A percentile compares a stretch with the other conserved stretches of the same genome.
phyloP scores from a whole-genome alignment of 306 rosid genomes.

The Quercus alba region DNA sequence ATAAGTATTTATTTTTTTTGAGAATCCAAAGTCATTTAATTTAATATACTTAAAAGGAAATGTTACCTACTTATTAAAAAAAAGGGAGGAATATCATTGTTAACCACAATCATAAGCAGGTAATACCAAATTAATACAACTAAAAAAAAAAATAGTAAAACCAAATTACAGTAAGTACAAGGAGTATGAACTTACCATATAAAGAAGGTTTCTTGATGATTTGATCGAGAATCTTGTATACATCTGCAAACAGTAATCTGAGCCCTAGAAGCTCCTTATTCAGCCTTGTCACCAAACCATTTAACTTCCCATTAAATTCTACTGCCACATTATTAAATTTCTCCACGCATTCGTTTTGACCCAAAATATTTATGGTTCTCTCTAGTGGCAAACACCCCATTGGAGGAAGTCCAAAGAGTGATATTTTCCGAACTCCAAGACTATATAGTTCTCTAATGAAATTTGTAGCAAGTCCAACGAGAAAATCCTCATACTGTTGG shows the following conservation, averaged over 20 bases:
- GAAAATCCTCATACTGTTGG: constrained; percentile 46
- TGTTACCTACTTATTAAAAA: no score
- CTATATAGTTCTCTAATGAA: constrained; percentile 44
- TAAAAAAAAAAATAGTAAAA: neutral
- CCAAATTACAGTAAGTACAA: neutral
- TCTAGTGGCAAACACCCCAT: constrained; percentile 88
- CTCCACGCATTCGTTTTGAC: constrained; percentile 22
- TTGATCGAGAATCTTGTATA: constrained; percentile 11
- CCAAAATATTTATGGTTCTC: constrained; percentile 46
- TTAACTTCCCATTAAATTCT: constrained; percentile 42
- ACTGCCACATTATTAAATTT: constrained; percentile 36
- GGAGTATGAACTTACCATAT: constrained; percentile 27
- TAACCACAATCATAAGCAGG: no score
- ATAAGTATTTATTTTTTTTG: no score
- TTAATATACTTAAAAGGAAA: no score
- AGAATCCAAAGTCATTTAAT: no score
- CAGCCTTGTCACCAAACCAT: constrained; percentile 16
- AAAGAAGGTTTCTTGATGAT: constrained; percentile 34
- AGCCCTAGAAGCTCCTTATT: constrained; percentile 36
- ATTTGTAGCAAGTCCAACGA: constrained; percentile 33
- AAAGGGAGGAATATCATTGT: no score
- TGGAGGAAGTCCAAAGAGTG: constrained; percentile 65
- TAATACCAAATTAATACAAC: neutral
- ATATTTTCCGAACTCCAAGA: constrained; percentile 58
- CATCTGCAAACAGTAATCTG: constrained; percentile 11